phyloP scores from a whole-genome alignment of 306 rosid genomes.

The Glycyrrhiza uralensis region DNA sequence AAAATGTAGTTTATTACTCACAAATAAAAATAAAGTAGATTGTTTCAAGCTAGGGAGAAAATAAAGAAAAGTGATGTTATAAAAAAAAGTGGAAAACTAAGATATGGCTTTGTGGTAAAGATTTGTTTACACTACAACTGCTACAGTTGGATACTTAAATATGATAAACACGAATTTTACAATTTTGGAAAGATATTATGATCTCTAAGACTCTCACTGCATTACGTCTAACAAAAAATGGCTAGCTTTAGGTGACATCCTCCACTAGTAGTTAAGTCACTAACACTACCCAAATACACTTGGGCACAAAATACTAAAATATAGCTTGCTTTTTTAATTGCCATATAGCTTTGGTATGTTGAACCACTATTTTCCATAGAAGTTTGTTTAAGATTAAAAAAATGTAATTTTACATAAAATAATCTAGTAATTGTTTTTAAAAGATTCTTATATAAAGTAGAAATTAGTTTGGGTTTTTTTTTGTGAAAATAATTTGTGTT shows the following conservation, averaged over 20 bases:
- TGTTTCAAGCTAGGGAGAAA: background rate
- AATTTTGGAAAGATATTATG: slow-evolving; percentile 23
- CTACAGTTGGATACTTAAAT: background rate
- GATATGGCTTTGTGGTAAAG: background rate
- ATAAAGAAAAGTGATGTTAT: too few species aligned
- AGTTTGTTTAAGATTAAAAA: too few species aligned
- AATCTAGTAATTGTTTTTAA: too few species aligned
- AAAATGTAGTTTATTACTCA: background rate
- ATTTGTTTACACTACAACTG: too few species aligned
- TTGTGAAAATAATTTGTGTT: too few species aligned
- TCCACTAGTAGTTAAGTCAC: slow-evolving; percentile 15
- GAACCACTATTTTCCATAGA: too few species aligned
- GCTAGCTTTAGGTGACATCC: background rate
- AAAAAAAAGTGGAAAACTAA: too few species aligned
- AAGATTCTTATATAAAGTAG: too few species aligned
- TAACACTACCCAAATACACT: background rate
- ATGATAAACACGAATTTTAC: slow-evolving; percentile 25
- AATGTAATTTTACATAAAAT: too few species aligned
- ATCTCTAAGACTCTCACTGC: background rate
- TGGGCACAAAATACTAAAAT: background rate
- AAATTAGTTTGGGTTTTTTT: too few species aligned
- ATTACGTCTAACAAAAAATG: slow-evolving; percentile 20
- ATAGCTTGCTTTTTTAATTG: too few species aligned
- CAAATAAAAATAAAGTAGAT: background rate
- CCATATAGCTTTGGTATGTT: too few species aligned